These are phyloP conservation scores for Bidens hawaiensis DNA, from an alignment of 140 eudicot genomes.

Conservation along the genomic window DNA sequence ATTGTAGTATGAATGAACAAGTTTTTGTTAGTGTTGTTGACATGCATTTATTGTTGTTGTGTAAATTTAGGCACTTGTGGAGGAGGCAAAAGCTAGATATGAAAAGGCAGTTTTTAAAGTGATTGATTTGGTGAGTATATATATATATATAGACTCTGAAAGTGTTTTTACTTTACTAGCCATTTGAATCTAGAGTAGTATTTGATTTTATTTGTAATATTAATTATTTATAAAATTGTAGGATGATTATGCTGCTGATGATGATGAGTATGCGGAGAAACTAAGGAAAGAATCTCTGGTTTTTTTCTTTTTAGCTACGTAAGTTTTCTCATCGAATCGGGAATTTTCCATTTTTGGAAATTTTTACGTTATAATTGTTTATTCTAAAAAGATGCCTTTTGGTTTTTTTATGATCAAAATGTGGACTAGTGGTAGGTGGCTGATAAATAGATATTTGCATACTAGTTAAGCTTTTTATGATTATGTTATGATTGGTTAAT, in stretches of 20 bases:
- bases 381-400: neutral
- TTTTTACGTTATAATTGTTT: neutral
- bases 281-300: conserved; percentile 84
- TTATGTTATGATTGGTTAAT: conserved; percentile 11
- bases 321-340: conserved; percentile 8
- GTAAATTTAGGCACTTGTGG: conserved; percentile 74
- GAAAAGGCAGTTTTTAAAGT: conserved; percentile 73
- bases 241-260: conserved; percentile 99
- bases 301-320: conserved; percentile 94
- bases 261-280: conserved; percentile 84
- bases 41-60: conserved; percentile 16
- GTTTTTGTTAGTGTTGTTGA: conserved; percentile 8
- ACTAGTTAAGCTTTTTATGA: neutral
- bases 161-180: neutral
- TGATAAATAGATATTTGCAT: neutral
- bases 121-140: conserved; percentile 76
- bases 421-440: conserved; percentile 9
- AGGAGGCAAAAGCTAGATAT: conserved; percentile 89
- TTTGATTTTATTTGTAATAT: too few relatives aligned
- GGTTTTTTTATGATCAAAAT: neutral
- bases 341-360: conserved; percentile 1
- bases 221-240: conserved; percentile 25
- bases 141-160: neutral
- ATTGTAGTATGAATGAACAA: too few relatives aligned
- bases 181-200: neutral